Conservation (phyloP, 495 filamentous ascomycete species). For the Apodospora peruviana region DNA sequence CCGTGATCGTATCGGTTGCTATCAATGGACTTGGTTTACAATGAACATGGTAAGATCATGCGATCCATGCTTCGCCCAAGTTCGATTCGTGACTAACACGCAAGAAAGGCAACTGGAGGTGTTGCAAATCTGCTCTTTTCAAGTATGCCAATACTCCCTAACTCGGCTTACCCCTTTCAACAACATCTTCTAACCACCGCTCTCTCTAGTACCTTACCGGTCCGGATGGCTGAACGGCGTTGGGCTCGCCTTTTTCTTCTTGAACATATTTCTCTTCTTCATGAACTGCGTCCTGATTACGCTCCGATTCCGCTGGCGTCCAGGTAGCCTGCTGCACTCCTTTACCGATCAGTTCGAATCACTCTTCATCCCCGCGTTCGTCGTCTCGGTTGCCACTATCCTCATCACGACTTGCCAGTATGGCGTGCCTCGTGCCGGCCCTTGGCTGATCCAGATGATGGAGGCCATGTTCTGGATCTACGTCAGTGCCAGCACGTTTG, state of each 20-base stretch:
- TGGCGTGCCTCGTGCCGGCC: slow-evolving; percentile 57
- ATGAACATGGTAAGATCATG: slow-evolving; percentile 58
- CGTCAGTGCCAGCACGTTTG: slow-evolving; percentile 54
- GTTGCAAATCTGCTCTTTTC: slow-evolving; percentile 72
- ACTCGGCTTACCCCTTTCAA: background rate
- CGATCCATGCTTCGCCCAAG: background rate
- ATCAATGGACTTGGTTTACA: slow-evolving; percentile 66
- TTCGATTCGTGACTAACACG: background rate
- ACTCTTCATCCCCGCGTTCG: slow-evolving; percentile 69
- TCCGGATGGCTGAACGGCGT: slow-evolving; percentile 65
- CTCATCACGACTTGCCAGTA: slow-evolving; percentile 78
- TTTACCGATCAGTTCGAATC: slow-evolving; percentile 76
- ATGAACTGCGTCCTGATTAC: slow-evolving; percentile 63
- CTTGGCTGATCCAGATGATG: slow-evolving; percentile 62
- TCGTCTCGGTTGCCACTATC: slow-evolving; percentile 56
- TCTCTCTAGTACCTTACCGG: slow-evolving; percentile 56
- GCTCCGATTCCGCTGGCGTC: slow-evolving; percentile 63
- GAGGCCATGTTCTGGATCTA: slow-evolving; percentile 71
- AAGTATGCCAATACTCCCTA: slow-evolving; percentile 40
- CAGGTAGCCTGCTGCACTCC: slow-evolving; percentile 65
- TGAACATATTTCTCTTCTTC: slow-evolving; percentile 69
- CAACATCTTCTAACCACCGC: background rate
- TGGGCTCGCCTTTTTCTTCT: slow-evolving; percentile 67
- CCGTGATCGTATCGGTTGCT: slow-evolving; percentile 40
- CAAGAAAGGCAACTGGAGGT: slow-evolving; percentile 64